Percentiles rank a stretch among this genome's conserved stretches.
These are phyloP conservation scores for Hypoxylon sp. DNA, from an alignment of 2,329 filamentous ascomycete species.

Conservation along the genomic window DNA sequence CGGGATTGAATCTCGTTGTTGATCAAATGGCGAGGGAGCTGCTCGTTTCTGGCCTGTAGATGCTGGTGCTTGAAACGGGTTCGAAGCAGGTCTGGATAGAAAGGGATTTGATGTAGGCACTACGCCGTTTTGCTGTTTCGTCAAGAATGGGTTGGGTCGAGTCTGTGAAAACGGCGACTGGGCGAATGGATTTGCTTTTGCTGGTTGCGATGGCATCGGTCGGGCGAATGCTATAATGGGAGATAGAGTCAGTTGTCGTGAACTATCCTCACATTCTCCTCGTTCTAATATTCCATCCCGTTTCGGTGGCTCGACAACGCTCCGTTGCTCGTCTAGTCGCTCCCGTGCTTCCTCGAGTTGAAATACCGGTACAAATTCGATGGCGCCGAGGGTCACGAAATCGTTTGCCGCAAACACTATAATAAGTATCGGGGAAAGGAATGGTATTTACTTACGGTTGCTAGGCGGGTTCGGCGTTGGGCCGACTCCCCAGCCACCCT, in stretches of 20 bases:
- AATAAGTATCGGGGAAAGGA: slow-evolving; percentile 42
- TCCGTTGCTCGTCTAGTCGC: slow-evolving; percentile 4
- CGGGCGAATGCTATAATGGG: slow-evolving; percentile 47
- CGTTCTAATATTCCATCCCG: slow-evolving; percentile 8
- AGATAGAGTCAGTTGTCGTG: slow-evolving; percentile 39
- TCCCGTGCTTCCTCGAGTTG: slow-evolving; percentile 12
- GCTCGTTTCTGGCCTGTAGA: slow-evolving; percentile 24
- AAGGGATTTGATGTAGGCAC: slow-evolving; percentile 25
- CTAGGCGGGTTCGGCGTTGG: slow-evolving; percentile 38
- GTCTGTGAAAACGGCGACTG: too few species aligned
- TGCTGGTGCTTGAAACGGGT: slow-evolving; percentile 29
- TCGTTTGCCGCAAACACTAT: slow-evolving; percentile 19
- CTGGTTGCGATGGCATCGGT: slow-evolving; percentile 25
- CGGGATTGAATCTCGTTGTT: slow-evolving; percentile 11
- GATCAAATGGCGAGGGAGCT: slow-evolving; percentile 35
- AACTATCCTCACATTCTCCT: slow-evolving; percentile 23
- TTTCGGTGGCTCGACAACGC: slow-evolving; percentile 6
- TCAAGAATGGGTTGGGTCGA: slow-evolving; percentile 43
- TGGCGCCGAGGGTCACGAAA: not conserved
- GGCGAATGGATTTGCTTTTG: slow-evolving; percentile 44
- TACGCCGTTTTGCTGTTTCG: slow-evolving; percentile 25
- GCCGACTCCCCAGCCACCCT: slow-evolving; percentile 48
- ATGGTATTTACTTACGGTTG: slow-evolving; percentile 51
- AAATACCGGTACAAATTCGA: slow-evolving; percentile 17
- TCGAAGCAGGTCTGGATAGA: slow-evolving; percentile 11